Conservation (phyloP, 2,329 filamentous ascomycete genomes). For the Cadophora gregata region DNA sequence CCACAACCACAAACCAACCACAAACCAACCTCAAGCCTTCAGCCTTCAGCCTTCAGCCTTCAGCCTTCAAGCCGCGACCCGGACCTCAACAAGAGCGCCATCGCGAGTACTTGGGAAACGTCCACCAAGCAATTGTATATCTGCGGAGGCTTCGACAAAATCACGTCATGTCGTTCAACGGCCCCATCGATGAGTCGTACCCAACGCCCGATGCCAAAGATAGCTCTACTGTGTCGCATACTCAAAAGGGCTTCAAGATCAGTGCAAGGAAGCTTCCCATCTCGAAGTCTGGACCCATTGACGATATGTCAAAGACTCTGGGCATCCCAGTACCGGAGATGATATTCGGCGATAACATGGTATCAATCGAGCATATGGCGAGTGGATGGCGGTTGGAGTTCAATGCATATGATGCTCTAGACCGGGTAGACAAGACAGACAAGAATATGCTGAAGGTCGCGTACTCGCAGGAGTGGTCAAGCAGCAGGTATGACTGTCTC, state of each 20-base stretch:
- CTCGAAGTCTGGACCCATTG: conserved; percentile 88
- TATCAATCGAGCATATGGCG: conserved; percentile 74
- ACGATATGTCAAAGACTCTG: conserved; percentile 78
- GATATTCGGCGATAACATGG: conserved; percentile 97
- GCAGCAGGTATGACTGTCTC: conserved; percentile 45
- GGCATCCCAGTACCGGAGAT: conserved; percentile 94
- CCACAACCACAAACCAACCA: no score
- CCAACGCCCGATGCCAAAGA: conserved; percentile 57
- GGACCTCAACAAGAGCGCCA: conserved; percentile 1
- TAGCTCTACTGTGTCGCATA: conserved; percentile 61
- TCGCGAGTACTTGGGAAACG: neutral
- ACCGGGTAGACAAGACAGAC: conserved; percentile 93
- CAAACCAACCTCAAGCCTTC: neutral
- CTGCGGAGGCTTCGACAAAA: neutral
- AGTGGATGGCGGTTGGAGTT: conserved; percentile 83
- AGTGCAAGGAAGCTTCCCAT: conserved; percentile 91
- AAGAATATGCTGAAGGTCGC: conserved; percentile 90
- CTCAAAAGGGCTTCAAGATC: conserved; percentile 73
- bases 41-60: neutral
- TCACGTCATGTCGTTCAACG: conserved; percentile 42
- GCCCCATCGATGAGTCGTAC: conserved; percentile 56
- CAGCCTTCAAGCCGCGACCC: neutral
- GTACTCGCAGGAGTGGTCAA: conserved; percentile 85
- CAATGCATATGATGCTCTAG: conserved; percentile 84
- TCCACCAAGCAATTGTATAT: neutral